Evolutionary conservation across 495 filamentous ascomycete species (phyloP), one percentile per base, ranked within the genome.

Genomic region (Beverwykella pulmonaria): DNA sequence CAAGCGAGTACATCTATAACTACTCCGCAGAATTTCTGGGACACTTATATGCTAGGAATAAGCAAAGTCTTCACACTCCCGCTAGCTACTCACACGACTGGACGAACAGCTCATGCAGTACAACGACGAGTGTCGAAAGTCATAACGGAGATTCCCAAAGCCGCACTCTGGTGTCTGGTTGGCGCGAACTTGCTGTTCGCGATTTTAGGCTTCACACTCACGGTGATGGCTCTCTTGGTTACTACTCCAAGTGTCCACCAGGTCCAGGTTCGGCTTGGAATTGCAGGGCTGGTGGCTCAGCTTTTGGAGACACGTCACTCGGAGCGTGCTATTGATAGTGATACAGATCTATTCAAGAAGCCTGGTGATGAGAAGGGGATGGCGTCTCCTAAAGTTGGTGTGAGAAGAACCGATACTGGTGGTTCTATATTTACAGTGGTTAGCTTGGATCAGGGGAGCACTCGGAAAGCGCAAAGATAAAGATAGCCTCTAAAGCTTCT

Each of bases 81-180:
- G 10, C 32, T 59, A n/a, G 55, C 55, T 10, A 22, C 55, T n/a
- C n/a, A n/a, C n/a, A n/a, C n/a, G n/a, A n/a, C n/a, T n/a, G n/a
- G n/a, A n/a, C n/a, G n/a, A n/a, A n/a, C n/a, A n/a, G n/a, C n/a
- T n/a, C n/a, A n/a, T n/a, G n/a, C n/a, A n/a, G n/a, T n/a, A n/a
- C n/a, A n/a, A n/a, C n/a, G n/a, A n/a, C n/a, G n/a, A n/a, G n/a
- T n/a, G n/a, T n/a, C n/a, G n/a, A n/a, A n/a, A n/a, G n/a, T n/a
- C n/a, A 30, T 67, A 1, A 57, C 56, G 5, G 17, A 49, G 25
- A 4, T 61, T 0, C 36, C 64, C 1, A 39, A n/a, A 27, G 49
- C 56, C 9, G 64, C 64, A 5, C 50, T 67, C 1, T 67, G 64
- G 64, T 22, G 29, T 14, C 41, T 67, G 14, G 57, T 67, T 8